Percentiles rank a stretch among this genome's conserved stretches.
phyloP scores from a whole-genome alignment of 2,329 filamentous ascomycete genomes.

The Balansia obtecta region DNA sequence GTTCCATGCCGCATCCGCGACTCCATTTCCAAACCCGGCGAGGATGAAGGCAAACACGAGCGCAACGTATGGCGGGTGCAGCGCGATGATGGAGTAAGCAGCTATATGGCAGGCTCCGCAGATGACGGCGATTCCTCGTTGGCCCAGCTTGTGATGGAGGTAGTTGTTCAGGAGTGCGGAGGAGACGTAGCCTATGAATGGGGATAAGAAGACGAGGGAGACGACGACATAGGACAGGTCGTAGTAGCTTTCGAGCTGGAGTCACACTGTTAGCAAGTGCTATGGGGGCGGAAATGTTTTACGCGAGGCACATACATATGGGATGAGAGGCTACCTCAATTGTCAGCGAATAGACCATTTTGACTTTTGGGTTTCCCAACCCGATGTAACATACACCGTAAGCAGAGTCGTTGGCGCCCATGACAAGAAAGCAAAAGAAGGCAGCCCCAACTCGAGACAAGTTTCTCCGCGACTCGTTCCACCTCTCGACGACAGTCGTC shows the following conservation, averaged over 20 bases:
- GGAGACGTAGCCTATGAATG: conserved; percentile 48
- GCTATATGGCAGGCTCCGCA: conserved; percentile 48
- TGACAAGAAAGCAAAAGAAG: conserved; percentile 45
- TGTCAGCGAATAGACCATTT: conserved; percentile 5
- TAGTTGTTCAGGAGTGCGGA: conserved; percentile 48
- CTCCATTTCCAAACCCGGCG: conserved; percentile 54
- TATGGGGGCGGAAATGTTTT: conserved; percentile 43
- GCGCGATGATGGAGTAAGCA: conserved; percentile 45
- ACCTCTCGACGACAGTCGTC: conserved; percentile 21
- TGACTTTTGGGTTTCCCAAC: not conserved
- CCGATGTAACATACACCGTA: conserved; percentile 35
- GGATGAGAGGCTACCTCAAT: conserved; percentile 31
- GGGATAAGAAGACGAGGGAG: conserved; percentile 51
- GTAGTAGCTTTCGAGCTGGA: conserved; percentile 48
- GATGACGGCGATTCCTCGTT: conserved; percentile 53
- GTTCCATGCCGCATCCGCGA: conserved; percentile 40
- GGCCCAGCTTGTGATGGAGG: conserved; percentile 48
- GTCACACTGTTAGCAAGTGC: not conserved
- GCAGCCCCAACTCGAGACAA: conserved; percentile 35
- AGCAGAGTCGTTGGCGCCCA: conserved; percentile 46
- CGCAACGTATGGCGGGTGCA: conserved; percentile 53
- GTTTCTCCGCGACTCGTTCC: conserved; percentile 38
- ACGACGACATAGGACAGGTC: conserved; percentile 45
- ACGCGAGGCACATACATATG: conserved; percentile 29
- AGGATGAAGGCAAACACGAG: conserved; percentile 50